Evolutionary conservation across 257 asterid genomes (phyloP), one percentile per base, ranked within the genome.

Genomic region (Penstemon barbatus): DNA sequence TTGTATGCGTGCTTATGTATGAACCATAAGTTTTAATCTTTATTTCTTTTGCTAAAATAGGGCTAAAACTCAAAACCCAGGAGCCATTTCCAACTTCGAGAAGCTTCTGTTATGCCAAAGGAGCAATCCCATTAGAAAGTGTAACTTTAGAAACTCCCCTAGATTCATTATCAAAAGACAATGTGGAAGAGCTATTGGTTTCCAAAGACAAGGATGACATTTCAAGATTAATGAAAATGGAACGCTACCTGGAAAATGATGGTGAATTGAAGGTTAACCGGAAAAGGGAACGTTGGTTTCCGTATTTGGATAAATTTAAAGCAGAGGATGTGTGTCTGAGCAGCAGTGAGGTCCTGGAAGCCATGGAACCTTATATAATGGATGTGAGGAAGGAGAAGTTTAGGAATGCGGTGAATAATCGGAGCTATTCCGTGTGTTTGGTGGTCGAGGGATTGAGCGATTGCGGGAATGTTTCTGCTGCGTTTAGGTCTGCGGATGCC

Each of bases 371-470:
- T 4, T 79, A 69, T 69, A 75, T 93, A 60, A 87, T 85, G 99
- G 96, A 81, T n/a, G 54, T 73, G 39, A 87, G 99, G 85, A 93
- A 88, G 71, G 91, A 85, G 74, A 87, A 86, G 89, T 88, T 93
- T 74, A 77, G 80, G 65, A 75, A 83, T 71, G 95, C 66, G 37
- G 99, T 88, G 80, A 74, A 79, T 79, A 85, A 84, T 45, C 71
- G 99, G 74, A 93, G 85, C 78, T 93, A 90, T 71, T 88, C 96
- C 0, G 88, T 87, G 59, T 88, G 96, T 77, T 81, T 93, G 78
- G 99, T 93, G 76, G 94, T 93, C 1, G 99, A 93, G 74, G 99
- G 99, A 36, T 82, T 93, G 84, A 74, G 74, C 11, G 99, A 93
- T 70, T 85, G 88, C 7, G 97, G 99, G 63, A 93, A 93, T 71